A percentile compares a stretch with the other conserved stretches of the same genome.
These are phyloP conservation scores for Kodamaea laetipori DNA, from an alignment of 805 yeast genomes.

Conservation along the genomic window DNA sequence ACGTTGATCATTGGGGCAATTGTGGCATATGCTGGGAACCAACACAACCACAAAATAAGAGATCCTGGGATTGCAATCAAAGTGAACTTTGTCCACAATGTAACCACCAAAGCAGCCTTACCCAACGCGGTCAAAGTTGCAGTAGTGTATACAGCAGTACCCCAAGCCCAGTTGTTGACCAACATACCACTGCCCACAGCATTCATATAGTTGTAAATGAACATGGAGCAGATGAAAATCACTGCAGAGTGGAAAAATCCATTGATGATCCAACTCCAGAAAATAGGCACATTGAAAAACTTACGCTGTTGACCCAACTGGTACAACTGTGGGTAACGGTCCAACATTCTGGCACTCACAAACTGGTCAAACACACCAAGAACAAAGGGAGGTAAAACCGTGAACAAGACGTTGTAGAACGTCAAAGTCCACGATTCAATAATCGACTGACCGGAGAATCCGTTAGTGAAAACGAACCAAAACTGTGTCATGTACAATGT, in stretches of 20 bases:
- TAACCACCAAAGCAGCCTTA: conserved; percentile 90
- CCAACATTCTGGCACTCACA: conserved; percentile 84
- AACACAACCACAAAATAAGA: conserved; percentile 74
- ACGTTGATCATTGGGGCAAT: conserved; percentile 83
- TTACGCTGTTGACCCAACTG: conserved; percentile 85
- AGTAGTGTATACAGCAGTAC: conserved; percentile 84
- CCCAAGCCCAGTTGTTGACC: conserved; percentile 94
- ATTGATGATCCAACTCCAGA: conserved; percentile 97
- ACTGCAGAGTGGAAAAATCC: conserved; percentile 94
- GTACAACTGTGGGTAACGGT: conserved; percentile 90
- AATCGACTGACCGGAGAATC: conserved; percentile 92
- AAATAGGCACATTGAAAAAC: conserved; percentile 86
- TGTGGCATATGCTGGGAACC: conserved; percentile 84
- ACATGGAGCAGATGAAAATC: conserved; percentile 70
- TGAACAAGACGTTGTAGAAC: conserved; percentile 89
- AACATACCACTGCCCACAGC: conserved; percentile 65
- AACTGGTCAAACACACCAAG: conserved; percentile 97
- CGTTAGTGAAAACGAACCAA: conserved; percentile 93
- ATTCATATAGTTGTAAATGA: conserved; percentile 69
- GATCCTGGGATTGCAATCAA: conserved; percentile 95
- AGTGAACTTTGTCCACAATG: conserved; percentile 94
- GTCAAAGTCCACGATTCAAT: conserved; percentile 98
- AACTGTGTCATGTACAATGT: conserved; percentile 97
- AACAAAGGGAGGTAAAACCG: conserved; percentile 94
- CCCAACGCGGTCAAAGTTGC: conserved; percentile 89